phyloP scores from a whole-genome alignment of 495 filamentous ascomycete genomes.

The Elasticomyces elasticus region DNA sequence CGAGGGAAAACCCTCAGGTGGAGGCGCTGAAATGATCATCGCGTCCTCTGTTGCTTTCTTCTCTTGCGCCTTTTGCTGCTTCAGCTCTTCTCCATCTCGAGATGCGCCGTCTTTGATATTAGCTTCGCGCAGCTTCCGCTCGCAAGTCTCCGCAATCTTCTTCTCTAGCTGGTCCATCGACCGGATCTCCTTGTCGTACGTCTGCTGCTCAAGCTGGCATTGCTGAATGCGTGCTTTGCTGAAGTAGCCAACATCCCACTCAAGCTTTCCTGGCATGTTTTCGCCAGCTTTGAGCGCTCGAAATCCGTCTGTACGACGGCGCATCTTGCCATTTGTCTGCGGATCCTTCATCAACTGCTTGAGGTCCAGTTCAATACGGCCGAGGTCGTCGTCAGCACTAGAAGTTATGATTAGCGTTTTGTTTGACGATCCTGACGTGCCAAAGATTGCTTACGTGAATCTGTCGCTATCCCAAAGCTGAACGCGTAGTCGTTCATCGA shows the following conservation, averaged over 20 bases:
- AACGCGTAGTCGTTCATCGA: constrained; percentile 54
- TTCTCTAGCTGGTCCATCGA: constrained; percentile 44
- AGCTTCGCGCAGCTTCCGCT: constrained; percentile 54
- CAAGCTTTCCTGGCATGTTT: constrained; percentile 56
- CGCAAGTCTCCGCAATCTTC: constrained; percentile 41
- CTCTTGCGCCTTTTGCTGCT: constrained; percentile 55
- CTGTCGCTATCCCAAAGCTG: constrained; percentile 67
- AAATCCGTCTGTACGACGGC: constrained; percentile 49
- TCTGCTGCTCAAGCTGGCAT: constrained; percentile 46
- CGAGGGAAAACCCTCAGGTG: constrained; percentile 44
- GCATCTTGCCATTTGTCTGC: constrained; percentile 45
- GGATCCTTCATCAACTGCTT: constrained; percentile 50
- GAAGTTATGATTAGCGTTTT: too few relatives aligned
- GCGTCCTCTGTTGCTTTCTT: constrained; percentile 35
- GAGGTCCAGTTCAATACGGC: constrained; percentile 55
- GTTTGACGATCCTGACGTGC: too few relatives aligned
- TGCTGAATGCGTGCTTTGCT: constrained; percentile 49
- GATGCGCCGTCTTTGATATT: constrained; percentile 36
- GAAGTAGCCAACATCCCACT: constrained; percentile 64
- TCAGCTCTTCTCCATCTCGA: constrained; percentile 38
- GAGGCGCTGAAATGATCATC: constrained; percentile 51
- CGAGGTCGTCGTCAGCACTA: constrained; percentile 65
- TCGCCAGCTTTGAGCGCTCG: constrained; percentile 50
- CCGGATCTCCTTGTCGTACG: constrained; percentile 40
- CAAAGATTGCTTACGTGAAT: too few relatives aligned